Evolutionary conservation across 2,329 filamentous ascomycete species (phyloP).

Genomic region (Hypomyces perniciosus): DNA sequence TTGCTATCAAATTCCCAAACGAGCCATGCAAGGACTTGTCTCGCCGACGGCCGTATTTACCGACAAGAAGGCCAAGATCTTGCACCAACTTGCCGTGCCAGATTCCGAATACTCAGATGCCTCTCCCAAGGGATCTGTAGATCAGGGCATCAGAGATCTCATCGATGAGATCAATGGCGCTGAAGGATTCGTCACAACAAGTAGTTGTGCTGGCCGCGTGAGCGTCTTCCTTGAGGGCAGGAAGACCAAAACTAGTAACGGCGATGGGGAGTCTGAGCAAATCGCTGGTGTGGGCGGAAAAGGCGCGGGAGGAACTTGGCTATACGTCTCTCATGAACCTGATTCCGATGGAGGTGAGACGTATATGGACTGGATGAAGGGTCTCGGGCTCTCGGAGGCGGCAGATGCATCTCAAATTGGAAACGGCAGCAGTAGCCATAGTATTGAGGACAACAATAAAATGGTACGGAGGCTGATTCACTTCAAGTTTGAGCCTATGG

Average conservation of each 20-base stretch:
- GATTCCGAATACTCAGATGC: slow-evolving; percentile 70
- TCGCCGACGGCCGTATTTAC: slow-evolving; percentile 39
- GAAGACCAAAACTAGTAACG: slow-evolving; percentile 30
- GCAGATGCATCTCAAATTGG: neutral
- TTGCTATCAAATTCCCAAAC: too few relatives aligned
- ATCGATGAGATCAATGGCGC: slow-evolving; percentile 72
- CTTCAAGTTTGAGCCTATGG: slow-evolving; percentile 94
- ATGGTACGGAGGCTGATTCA: slow-evolving; percentile 54
- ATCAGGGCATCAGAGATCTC: slow-evolving; percentile 68
- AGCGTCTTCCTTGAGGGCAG: slow-evolving; percentile 82
- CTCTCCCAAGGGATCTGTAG: slow-evolving; percentile 84
- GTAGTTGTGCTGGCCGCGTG: slow-evolving; percentile 82
- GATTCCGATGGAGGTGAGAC: slow-evolving; percentile 13
- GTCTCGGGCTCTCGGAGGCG: slow-evolving; percentile 21
- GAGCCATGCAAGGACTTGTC: slow-evolving; percentile 25
- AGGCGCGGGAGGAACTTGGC: slow-evolving; percentile 75
- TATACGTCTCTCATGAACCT: slow-evolving; percentile 82
- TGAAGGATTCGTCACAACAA: slow-evolving; percentile 79
- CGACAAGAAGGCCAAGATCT: slow-evolving; percentile 64
- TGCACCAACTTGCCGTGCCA: slow-evolving; percentile 63
- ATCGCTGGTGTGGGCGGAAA: slow-evolving; percentile 71
- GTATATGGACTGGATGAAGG: slow-evolving; percentile 25
- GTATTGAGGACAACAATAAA: slow-evolving; percentile 14
- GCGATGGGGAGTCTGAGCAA: slow-evolving; percentile 20
- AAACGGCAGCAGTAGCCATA: neutral